A percentile compares a stretch with the other conserved stretches of the same genome.
phyloP scores from a whole-genome alignment of 176 grass and related monocot species.

The Aegilops umbellulata region DNA sequence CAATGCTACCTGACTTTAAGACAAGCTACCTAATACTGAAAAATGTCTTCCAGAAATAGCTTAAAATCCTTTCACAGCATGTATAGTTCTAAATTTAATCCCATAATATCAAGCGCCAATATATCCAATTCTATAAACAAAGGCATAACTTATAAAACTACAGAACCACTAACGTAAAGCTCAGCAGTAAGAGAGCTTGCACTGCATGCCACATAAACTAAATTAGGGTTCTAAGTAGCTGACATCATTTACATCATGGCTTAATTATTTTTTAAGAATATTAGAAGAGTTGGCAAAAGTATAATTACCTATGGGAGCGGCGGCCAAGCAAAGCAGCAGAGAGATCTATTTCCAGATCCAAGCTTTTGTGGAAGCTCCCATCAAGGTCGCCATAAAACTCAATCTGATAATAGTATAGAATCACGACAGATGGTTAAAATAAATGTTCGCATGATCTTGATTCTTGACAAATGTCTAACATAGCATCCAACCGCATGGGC shows the following conservation, averaged over 20 bases:
- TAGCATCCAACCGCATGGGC: neutral
- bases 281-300: neutral
- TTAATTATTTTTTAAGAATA: neutral
- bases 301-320: slow-evolving; percentile 77
- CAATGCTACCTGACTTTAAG: neutral
- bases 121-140: neutral
- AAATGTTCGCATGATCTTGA: neutral
- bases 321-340: slow-evolving; percentile 89
- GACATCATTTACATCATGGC: neutral
- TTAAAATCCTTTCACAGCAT: neutral
- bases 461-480: neutral
- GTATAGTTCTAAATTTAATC: neutral
- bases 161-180: neutral
- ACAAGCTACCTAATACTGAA: neutral
- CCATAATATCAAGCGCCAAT: neutral
- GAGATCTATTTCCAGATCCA: slow-evolving; percentile 90
- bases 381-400: slow-evolving; percentile 98
- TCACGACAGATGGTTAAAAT: neutral
- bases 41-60: neutral
- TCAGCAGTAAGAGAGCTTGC: neutral
- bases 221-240: neutral
- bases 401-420: slow-evolving; percentile 51
- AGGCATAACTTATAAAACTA: neutral
- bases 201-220: neutral
- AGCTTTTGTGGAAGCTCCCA: slow-evolving; percentile 93